Conservation (phyloP, 1,139 yeast genomes). For the Geotrichum restrictum region DNA sequence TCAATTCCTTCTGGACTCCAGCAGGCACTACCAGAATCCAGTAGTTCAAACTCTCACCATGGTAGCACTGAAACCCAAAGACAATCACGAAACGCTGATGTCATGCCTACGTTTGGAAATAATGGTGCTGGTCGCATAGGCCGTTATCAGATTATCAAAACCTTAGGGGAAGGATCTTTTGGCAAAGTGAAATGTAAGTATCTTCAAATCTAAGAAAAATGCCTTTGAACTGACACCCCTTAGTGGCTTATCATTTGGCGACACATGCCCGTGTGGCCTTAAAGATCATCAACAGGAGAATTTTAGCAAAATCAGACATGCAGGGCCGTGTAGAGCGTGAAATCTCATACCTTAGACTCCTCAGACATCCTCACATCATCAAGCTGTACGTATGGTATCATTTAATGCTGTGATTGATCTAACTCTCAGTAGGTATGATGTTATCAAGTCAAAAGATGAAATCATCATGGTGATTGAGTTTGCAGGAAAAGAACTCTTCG, state of each 20-base stretch:
- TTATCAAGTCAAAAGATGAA: conserved; percentile 91
- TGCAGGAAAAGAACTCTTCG: conserved; percentile 94
- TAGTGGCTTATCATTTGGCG: conserved; percentile 79
- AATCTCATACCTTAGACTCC: conserved; percentile 78
- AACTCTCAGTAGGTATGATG: conserved; percentile 55
- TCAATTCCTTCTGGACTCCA: too few species aligned
- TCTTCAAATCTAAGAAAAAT: background rate
- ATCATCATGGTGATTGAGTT: conserved; percentile 96
- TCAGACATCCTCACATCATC: conserved; percentile 95
- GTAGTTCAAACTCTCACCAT: background rate
- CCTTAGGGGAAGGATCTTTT: conserved; percentile 95
- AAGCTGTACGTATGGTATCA: conserved; percentile 47
- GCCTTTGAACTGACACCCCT: background rate
- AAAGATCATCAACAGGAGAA: conserved; percentile 88
- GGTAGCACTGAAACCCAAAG: background rate
- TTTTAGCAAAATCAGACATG: conserved; percentile 94
- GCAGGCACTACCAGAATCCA: background rate
- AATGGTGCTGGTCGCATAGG: conserved; percentile 54
- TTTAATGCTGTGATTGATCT: background rate
- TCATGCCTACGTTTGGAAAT: conserved; percentile 28
- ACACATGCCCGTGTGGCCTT: conserved; percentile 94
- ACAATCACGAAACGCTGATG: conserved; percentile 23
- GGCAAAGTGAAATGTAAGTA: conserved; percentile 75
- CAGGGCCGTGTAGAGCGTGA: conserved; percentile 96
- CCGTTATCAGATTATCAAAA: conserved; percentile 87